Base-by-base conservation (phyloP, 1,284 basidiomycete species). In the Papiliotrema fonsecae region DNA sequence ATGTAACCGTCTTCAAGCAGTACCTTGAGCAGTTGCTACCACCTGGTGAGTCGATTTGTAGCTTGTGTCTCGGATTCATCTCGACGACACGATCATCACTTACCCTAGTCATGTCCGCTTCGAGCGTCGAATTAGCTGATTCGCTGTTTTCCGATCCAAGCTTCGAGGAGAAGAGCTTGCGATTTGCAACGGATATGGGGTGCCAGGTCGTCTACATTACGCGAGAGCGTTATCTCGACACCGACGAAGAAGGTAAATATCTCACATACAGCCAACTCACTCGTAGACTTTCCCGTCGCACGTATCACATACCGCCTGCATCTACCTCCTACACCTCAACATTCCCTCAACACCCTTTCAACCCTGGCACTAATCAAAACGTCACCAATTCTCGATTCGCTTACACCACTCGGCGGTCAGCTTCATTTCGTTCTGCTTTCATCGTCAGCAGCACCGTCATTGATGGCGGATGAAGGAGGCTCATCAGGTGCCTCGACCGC, bases 331-430 rank as follows among this genome's bases (percentile, higher is more conserved):
- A 69, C 67, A 1, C 72, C 72, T 2, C 58, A 65, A 3, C 66
- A 96, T 74, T 84, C 89, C 42, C 76, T 86, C 10, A 82, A 83
- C 32, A 84, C 89, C 75, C 79, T 86, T 48, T 87, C 86, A 9
- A 94, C 91, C 0, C 82, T 98, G 43, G 92, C 92, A 28, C 81
- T 97, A 68, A 96, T 98, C 78, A 97, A 97, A 74, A 86, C 92
- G 41, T 82, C 83, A 7, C 83, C 87, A 0, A 84, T 81, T 1
- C 81, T 97, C 40, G 93, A 97, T 73, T 81, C 86, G 2, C 71
- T 83, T 14, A 76, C 80, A 4, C 86, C 92, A 0, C 80, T 97
- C 4, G 83, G 88, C 3, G 77, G 82, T 6, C 94, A 98, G 71
- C 79, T 97, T 9, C 90, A 97, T 62, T 85, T 97, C 52, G 78